These are phyloP conservation scores for Trypanosoma scelopori DNA, from an alignment of 208 protist genomes.

Conservation along the genomic window DNA sequence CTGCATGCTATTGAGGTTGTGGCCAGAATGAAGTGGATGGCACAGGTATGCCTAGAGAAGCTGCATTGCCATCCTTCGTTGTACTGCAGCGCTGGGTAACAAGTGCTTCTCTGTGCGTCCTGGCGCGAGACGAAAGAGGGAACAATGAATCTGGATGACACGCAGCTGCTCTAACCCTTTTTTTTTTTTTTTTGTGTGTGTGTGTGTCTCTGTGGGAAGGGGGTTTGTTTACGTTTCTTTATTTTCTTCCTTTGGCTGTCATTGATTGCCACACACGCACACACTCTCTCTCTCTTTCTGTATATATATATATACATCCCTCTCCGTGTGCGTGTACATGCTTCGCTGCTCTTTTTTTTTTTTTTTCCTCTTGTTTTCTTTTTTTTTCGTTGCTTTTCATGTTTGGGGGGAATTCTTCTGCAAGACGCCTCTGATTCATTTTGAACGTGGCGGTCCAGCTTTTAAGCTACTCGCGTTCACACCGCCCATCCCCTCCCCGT, in stretches of 20 bases:
- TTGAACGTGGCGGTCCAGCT: conserved; percentile 2
- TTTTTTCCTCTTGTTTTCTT: conserved; percentile 16
- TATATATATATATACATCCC: too few species aligned
- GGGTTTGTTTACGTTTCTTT: too few species aligned
- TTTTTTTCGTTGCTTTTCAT: too few species aligned
- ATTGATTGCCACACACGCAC: too few species aligned
- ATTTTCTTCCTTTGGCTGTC: too few species aligned
- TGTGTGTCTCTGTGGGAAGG: too few species aligned
- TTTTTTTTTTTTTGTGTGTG: not conserved
- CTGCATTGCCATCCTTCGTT: not conserved
- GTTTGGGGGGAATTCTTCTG: too few species aligned
- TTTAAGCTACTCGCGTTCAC: conserved; percentile 13
- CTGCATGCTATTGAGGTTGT: conserved; percentile 16
- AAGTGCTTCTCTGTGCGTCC: not conserved
- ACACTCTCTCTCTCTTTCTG: too few species aligned
- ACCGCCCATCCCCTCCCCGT: too few species aligned
- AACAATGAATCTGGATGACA: too few species aligned
- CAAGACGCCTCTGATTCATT: not conserved
- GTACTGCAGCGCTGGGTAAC: not conserved
- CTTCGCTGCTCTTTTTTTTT: conserved; percentile 6
- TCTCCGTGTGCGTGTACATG: not conserved
- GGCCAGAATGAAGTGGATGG: conserved; percentile 18
- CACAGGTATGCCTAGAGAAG: conserved; percentile 5
- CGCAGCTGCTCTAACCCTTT: too few species aligned
- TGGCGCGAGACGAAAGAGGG: not conserved